These are phyloP conservation scores for Flaveria brownii DNA, from an alignment of 129 eudicot genomes.

Conservation along the genomic window DNA sequence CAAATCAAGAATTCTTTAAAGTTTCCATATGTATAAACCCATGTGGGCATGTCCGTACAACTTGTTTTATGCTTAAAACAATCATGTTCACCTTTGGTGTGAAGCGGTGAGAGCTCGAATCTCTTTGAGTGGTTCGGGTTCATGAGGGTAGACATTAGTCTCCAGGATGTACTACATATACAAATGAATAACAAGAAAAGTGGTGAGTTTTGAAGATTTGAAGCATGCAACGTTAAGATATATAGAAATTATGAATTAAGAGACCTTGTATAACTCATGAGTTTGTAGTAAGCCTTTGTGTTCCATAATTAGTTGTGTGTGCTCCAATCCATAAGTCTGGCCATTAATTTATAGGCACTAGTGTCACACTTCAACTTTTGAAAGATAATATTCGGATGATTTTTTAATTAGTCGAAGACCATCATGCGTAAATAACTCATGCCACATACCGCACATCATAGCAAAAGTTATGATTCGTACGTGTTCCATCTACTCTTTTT, in stretches of 20 bases:
- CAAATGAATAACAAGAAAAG: background rate
- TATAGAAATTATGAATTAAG: background rate
- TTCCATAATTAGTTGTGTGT: too few species aligned
- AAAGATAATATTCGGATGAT: too few species aligned
- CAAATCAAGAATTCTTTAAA: background rate
- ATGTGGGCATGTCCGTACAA: background rate
- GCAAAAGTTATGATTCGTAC: too few species aligned
- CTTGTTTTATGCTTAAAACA: background rate
- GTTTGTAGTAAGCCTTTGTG: slow-evolving; percentile 54
- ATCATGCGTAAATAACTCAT: too few species aligned
- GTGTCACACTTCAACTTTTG: too few species aligned
- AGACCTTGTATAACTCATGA: slow-evolving; percentile 46
- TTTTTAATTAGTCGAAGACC: too few species aligned
- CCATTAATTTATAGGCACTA: too few species aligned
- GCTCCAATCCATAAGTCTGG: too few species aligned
- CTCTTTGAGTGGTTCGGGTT: slow-evolving; percentile 55
- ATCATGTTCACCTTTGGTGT: slow-evolving; percentile 47
- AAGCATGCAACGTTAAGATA: background rate
- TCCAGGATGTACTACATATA: slow-evolving; percentile 45
- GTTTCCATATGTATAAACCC: background rate
- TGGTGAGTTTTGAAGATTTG: background rate
- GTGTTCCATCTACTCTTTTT: too few species aligned
- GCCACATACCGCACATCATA: too few species aligned
- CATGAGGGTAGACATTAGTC: slow-evolving; percentile 64
- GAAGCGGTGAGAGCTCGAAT: slow-evolving; percentile 44